These are phyloP conservation scores for Colletotrichum liaoningense DNA, from an alignment of 2,329 filamentous ascomycete genomes.

Conservation along the genomic window DNA sequence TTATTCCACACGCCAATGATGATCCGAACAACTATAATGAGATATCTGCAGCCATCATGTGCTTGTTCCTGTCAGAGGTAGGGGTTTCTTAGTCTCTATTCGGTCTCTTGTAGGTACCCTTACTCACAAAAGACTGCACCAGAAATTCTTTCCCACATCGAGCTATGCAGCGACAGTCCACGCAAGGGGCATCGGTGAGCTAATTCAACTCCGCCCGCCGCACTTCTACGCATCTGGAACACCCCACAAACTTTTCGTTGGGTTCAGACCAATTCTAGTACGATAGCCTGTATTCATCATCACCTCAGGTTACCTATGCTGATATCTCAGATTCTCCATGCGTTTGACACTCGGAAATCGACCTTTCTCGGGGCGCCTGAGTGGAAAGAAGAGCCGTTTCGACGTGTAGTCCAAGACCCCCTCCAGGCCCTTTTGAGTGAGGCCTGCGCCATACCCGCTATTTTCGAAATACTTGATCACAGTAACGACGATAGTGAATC, in stretches of 20 bases:
- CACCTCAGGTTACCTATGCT: not conserved
- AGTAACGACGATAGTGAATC: not conserved
- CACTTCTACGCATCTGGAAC: constrained; percentile 45
- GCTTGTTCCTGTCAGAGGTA: constrained; percentile 46
- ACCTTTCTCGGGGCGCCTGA: constrained; percentile 44
- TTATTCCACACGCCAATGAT: constrained; percentile 27
- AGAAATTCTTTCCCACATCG: constrained; percentile 43
- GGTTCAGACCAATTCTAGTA: constrained; percentile 53
- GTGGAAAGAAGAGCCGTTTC: constrained; percentile 48
- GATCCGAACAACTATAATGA: constrained; percentile 35
- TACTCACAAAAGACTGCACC: too few species aligned
- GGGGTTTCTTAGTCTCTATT: not conserved
- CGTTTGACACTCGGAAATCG: constrained; percentile 42
- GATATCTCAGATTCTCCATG: constrained; percentile 43
- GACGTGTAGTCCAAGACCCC: constrained; percentile 37
- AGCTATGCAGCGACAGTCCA: constrained; percentile 43
- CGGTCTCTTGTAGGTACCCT: not conserved
- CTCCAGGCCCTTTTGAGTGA: constrained; percentile 48
- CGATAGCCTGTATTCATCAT: constrained; percentile 6
- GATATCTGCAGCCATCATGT: constrained; percentile 48
- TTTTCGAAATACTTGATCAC: constrained; percentile 16
- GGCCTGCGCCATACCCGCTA: constrained; percentile 42
- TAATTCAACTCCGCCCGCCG: constrained; percentile 47
- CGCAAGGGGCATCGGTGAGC: constrained; percentile 45
- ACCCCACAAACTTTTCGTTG: constrained; percentile 52